Percentiles rank a stretch among this genome's conserved stretches.
Evolutionary conservation across 768 basidiomycete genomes (phyloP).

Genomic region (Russula compacta): DNA sequence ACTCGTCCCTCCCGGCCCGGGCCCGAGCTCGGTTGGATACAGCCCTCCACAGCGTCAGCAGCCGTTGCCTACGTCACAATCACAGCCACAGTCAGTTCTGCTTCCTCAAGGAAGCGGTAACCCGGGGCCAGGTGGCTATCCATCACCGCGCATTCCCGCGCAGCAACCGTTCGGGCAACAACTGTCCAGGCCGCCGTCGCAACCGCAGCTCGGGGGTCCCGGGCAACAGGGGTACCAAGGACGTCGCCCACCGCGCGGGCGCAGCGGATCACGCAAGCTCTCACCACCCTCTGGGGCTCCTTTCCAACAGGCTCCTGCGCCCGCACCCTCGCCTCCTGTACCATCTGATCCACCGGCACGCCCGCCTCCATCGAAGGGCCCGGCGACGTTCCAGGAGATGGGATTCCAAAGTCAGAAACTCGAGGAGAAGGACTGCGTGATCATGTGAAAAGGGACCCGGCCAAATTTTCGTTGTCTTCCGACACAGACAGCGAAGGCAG

Average conservation of each 20-base stretch:
- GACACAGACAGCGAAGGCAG: not conserved
- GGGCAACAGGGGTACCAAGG: not conserved
- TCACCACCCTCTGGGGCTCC: not conserved
- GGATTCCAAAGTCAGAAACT: constrained; percentile 72
- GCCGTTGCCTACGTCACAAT: not conserved
- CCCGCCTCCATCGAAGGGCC: constrained; percentile 31
- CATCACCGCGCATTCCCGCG: not conserved
- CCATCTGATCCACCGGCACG: constrained; percentile 3
- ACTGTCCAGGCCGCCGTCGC: not conserved
- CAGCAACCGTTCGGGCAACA: not conserved
- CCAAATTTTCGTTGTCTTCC: not conserved
- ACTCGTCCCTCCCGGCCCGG: not conserved
- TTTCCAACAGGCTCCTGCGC: not conserved
- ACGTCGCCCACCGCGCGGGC: not conserved
- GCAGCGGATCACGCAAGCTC: not conserved
- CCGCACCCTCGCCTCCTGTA: not conserved
- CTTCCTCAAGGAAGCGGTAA: not conserved
- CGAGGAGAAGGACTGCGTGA: constrained; percentile 74
- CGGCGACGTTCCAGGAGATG: constrained; percentile 90
- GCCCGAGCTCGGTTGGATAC: not conserved
- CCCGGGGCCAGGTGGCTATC: not conserved
- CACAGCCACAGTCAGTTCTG: not conserved
- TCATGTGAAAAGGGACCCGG: constrained; percentile 50
- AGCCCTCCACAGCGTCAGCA: not conserved
- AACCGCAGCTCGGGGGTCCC: not conserved